Evolutionary conservation across 305 asterid species (phyloP).

Genomic region (Solanum hybrid): DNA sequence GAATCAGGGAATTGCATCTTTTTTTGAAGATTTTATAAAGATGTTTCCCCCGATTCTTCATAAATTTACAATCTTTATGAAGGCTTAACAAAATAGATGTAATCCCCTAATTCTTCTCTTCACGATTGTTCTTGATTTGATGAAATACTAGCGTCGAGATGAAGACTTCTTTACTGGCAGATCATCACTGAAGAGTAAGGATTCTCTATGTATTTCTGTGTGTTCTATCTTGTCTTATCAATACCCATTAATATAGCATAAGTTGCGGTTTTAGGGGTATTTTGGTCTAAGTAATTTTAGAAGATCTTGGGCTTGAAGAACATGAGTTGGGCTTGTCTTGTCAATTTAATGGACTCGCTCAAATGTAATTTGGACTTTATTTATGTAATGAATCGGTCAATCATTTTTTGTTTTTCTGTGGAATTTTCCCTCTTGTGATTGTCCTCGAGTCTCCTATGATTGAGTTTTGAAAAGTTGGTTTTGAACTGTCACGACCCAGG

Average conservation of each 20-base stretch:
- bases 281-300: neutral
- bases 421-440: neutral
- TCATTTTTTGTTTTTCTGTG: too few relatives aligned
- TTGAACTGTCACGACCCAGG: neutral
- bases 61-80: neutral
- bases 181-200: neutral
- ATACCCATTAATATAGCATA: neutral
- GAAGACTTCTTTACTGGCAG: neutral
- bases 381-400: too few relatives aligned
- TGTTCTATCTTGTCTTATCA: too few relatives aligned
- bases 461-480: neutral
- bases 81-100: neutral
- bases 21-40: neutral
- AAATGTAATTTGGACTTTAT: neutral
- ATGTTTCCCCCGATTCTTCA: neutral
- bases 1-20: neutral
- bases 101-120: neutral
- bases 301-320: neutral
- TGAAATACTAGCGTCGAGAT: neutral
- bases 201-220: neutral
- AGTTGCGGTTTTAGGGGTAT: neutral
- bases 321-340: neutral
- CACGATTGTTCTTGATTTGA: neutral
- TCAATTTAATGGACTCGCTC: neutral
- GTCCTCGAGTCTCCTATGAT: neutral